Conservation (phyloP, 371 early-diverging fungal genomes). For the Mucor velutinosus region DNA sequence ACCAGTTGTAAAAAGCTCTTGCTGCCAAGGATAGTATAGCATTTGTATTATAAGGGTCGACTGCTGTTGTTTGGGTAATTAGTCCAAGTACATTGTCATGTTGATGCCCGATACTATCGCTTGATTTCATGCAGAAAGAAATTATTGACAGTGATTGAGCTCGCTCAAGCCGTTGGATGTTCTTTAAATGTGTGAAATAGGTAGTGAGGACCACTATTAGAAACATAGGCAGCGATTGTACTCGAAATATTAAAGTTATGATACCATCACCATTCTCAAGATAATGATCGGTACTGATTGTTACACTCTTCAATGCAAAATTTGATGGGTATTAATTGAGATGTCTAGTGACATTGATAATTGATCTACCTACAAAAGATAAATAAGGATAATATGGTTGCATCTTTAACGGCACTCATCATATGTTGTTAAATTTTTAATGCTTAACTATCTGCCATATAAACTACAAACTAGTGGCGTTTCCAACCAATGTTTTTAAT, state of each 20-base stretch:
- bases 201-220: no score
- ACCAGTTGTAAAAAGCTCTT: neutral
- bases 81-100: neutral
- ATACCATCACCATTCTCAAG: neutral
- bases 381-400: neutral
- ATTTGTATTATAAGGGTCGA: neutral
- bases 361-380: neutral
- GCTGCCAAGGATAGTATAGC: neutral
- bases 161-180: neutral
- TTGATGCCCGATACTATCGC: neutral
- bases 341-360: neutral
- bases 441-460: neutral
- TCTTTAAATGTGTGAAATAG: neutral
- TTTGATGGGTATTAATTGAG: neutral
- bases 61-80: neutral
- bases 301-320: neutral
- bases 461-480: neutral
- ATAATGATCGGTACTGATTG: neutral
- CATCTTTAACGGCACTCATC: neutral
- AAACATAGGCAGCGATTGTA: neutral
- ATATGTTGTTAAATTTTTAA: neutral
- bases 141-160: neutral
- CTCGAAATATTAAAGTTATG: neutral
- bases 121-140: neutral
- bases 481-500: conserved; percentile 2